These are phyloP conservation scores for Candida suzukii DNA, from an alignment of 805 yeast species.

Conservation along the genomic window DNA sequence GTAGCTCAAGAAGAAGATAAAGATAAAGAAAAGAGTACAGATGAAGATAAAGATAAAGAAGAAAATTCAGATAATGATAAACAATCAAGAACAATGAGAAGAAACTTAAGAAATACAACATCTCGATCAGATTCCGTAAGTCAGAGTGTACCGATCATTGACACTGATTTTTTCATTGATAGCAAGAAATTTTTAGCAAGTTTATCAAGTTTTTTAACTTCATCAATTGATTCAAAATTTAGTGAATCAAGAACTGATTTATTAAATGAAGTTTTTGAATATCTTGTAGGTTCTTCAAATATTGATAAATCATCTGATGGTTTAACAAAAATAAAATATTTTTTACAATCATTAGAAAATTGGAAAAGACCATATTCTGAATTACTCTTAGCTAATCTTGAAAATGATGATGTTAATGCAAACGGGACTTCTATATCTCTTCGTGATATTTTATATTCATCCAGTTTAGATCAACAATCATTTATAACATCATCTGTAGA, in stretches of 20 bases:
- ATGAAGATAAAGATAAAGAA: conserved; percentile 8
- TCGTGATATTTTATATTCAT: conserved; percentile 24
- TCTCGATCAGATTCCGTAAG: background rate
- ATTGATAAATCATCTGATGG: background rate
- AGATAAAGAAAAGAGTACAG: conserved; percentile 7
- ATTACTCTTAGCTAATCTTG: conserved; percentile 13
- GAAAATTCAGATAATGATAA: background rate
- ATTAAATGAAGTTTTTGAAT: background rate
- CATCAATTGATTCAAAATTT: background rate
- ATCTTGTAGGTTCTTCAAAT: background rate
- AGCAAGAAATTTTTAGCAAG: background rate
- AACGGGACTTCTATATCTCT: conserved; percentile 10
- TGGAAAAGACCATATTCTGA: conserved; percentile 18
- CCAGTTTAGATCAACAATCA: conserved; percentile 7
- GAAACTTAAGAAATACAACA: background rate
- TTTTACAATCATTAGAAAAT: conserved; percentile 3
- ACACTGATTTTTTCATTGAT: background rate
- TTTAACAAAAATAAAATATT: background rate
- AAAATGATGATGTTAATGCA: background rate
- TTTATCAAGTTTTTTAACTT: background rate
- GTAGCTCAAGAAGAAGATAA: conserved; percentile 13
- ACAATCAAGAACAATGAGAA: background rate
- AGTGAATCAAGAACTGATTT: background rate
- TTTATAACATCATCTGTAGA: background rate
- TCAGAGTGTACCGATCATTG: background rate